Evolutionary conservation across 2,329 filamentous ascomycete species (phyloP).

Genomic region (Gaeumannomyces sp.): DNA sequence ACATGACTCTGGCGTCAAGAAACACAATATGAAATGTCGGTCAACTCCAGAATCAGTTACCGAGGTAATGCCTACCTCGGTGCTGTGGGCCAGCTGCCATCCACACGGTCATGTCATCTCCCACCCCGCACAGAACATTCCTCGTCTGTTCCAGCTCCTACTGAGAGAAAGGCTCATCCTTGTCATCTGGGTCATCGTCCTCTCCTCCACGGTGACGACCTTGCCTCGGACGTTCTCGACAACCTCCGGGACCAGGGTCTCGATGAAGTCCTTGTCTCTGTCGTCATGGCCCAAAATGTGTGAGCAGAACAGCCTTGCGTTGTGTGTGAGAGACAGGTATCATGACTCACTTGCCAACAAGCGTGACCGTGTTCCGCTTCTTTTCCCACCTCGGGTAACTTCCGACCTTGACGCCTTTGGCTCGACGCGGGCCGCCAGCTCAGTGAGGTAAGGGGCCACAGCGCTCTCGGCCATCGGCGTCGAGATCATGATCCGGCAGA

Average conservation of each 20-base stretch:
- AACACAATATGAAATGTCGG: background rate
- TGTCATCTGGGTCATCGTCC: slow-evolving; percentile 42
- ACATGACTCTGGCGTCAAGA: background rate
- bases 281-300: slow-evolving; percentile 16
- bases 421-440: slow-evolving; percentile 68
- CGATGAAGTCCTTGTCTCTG: slow-evolving; percentile 67
- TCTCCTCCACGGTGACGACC: slow-evolving; percentile 65
- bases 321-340: background rate
- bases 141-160: background rate
- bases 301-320: background rate
- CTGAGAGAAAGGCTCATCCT: slow-evolving; percentile 10
- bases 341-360: slow-evolving; percentile 57
- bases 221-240: slow-evolving; percentile 68
- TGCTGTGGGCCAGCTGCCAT: background rate
- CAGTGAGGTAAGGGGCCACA: slow-evolving; percentile 75
- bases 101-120: background rate
- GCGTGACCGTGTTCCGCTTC: slow-evolving; percentile 79
- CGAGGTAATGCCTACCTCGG: background rate
- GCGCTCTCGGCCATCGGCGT: slow-evolving; percentile 84
- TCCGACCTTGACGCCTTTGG: slow-evolving; percentile 79
- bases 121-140: background rate
- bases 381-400: slow-evolving; percentile 93
- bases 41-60: background rate
- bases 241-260: slow-evolving; percentile 72
- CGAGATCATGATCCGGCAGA: slow-evolving; percentile 71